Conservation (phyloP, 306 rosid genomes). For the Medicago lupulina region DNA sequence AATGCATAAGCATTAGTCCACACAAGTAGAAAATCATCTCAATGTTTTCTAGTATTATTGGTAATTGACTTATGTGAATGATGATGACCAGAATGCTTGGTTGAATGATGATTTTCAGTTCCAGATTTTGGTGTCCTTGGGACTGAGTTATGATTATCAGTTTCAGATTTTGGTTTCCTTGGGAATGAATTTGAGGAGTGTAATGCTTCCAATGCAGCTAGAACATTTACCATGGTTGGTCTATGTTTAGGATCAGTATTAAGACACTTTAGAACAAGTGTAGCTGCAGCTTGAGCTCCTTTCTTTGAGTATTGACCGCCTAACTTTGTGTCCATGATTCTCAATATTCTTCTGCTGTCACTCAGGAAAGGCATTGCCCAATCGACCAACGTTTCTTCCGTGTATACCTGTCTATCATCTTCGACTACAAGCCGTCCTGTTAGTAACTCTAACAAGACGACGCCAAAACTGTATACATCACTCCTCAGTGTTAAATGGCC, state of each 20-base stretch:
- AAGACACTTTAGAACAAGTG: slow-evolving; percentile 73
- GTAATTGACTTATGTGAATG: slow-evolving; percentile 44
- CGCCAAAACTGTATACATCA: slow-evolving; percentile 94
- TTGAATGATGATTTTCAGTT: slow-evolving; percentile 30
- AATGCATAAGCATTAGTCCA: slow-evolving; percentile 8
- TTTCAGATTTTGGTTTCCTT: slow-evolving; percentile 47
- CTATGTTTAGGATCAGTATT: slow-evolving; percentile 68
- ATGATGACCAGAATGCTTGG: slow-evolving; percentile 47
- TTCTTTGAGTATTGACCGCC: slow-evolving; percentile 90
- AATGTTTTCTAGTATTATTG: slow-evolving; percentile 35
- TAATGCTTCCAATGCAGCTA: slow-evolving; percentile 64
- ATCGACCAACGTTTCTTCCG: slow-evolving; percentile 77
- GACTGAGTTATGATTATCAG: slow-evolving; percentile 41
- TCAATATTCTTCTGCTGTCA: slow-evolving; percentile 65
- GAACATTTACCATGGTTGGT: slow-evolving; percentile 72
- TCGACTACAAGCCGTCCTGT: slow-evolving; percentile 73
- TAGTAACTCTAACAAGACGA: slow-evolving; percentile 76
- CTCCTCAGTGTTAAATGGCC: slow-evolving; percentile 89
- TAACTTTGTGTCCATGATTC: slow-evolving; percentile 82
- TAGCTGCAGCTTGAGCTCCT: slow-evolving; percentile 81
- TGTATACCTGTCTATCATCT: slow-evolving; percentile 51
- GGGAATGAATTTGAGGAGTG: slow-evolving; percentile 51
- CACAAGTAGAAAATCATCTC: slow-evolving; percentile 24
- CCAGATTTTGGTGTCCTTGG: slow-evolving; percentile 49
- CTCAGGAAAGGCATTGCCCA: slow-evolving; percentile 81